A percentile compares a stretch with the other conserved stretches of the same genome.
Conservation (phyloP, 805 yeast species). For the Wickerhamiella slavikovae region DNA sequence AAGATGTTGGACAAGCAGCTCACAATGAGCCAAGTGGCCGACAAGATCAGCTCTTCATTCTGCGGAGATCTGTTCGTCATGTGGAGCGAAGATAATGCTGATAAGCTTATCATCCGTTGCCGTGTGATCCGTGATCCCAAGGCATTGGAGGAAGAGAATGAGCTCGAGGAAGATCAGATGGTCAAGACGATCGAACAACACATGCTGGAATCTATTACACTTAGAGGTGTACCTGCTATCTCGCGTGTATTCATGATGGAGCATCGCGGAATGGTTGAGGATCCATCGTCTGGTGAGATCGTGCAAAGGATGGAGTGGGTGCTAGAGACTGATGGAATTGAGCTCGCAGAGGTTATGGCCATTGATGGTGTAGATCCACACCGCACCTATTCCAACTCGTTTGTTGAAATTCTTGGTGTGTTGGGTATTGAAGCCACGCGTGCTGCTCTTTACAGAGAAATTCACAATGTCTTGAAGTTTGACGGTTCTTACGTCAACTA, state of each 20-base stretch:
- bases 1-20: slow-evolving; percentile 96
- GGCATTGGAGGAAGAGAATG: slow-evolving; percentile 77
- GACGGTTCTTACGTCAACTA: slow-evolving; percentile 99
- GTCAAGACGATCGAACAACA: slow-evolving; percentile 86
- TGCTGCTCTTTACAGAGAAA: slow-evolving; percentile 81
- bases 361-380: slow-evolving; percentile 87
- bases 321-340: slow-evolving; percentile 95
- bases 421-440: slow-evolving; percentile 98
- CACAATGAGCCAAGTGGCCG: slow-evolving; percentile 96
- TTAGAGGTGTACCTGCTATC: slow-evolving; percentile 91
- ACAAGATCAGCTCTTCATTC: slow-evolving; percentile 77
- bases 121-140: slow-evolving; percentile 96
- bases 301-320: slow-evolving; percentile 92
- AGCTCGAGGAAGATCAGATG: slow-evolving; percentile 92
- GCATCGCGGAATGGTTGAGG: slow-evolving; percentile 20
- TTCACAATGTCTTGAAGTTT: slow-evolving; percentile 91
- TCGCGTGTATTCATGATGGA: slow-evolving; percentile 53
- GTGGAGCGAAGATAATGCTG: slow-evolving; percentile 99
- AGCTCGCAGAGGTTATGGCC: slow-evolving; percentile 81
- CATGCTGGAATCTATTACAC: slow-evolving; percentile 84
- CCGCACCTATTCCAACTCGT: slow-evolving; percentile 87
- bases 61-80: slow-evolving; percentile 91
- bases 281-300: slow-evolving; percentile 71
- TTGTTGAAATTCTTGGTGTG: slow-evolving; percentile 85
- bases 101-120: slow-evolving; percentile 89